phyloP scores from a whole-genome alignment of 2,329 filamentous ascomycete genomes.

The Colletotrichum sp. region DNA sequence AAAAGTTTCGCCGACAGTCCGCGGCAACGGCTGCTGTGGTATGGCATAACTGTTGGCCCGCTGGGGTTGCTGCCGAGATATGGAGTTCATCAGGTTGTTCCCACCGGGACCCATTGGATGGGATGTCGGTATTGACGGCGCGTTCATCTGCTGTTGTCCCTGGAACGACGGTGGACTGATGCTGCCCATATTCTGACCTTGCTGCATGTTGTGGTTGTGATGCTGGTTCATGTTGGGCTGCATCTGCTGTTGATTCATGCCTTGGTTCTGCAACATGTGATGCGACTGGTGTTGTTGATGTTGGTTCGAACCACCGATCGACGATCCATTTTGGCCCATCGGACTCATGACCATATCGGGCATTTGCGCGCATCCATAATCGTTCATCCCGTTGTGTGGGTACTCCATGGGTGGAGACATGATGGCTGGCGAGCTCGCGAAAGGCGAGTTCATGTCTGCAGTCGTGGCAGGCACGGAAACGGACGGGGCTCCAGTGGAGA shows the following conservation, averaged over 20 bases:
- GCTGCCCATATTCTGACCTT: slow-evolving; percentile 19
- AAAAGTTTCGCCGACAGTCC: slow-evolving; percentile 51
- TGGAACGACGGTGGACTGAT: slow-evolving; percentile 14
- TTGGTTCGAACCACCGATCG: slow-evolving; percentile 26
- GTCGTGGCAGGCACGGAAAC: slow-evolving; percentile 23
- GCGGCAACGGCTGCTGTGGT: slow-evolving; percentile 40
- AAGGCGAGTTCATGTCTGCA: slow-evolving; percentile 54
- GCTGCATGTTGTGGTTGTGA: slow-evolving; percentile 32
- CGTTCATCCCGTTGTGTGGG: slow-evolving; percentile 42
- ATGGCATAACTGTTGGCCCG: slow-evolving; percentile 45
- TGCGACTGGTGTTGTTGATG: slow-evolving; percentile 37
- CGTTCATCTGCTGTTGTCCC: slow-evolving; percentile 20
- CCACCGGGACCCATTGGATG: slow-evolving; percentile 29
- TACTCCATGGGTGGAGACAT: slow-evolving; percentile 61
- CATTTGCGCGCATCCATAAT: slow-evolving; percentile 48
- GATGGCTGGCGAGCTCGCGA: slow-evolving; percentile 56
- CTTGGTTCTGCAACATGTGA: slow-evolving; percentile 25
- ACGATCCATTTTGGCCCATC: slow-evolving; percentile 38
- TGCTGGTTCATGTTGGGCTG: slow-evolving; percentile 35
- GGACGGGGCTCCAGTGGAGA: slow-evolving; percentile 28
- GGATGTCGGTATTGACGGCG: slow-evolving; percentile 26
- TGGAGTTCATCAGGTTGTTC: slow-evolving; percentile 20
- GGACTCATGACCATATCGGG: slow-evolving; percentile 60
- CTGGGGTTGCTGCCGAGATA: slow-evolving; percentile 37
- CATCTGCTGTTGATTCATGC: slow-evolving; percentile 33